These are phyloP conservation scores for Boeremia exigua DNA, from an alignment of 2,329 filamentous ascomycete species.

Conservation along the genomic window DNA sequence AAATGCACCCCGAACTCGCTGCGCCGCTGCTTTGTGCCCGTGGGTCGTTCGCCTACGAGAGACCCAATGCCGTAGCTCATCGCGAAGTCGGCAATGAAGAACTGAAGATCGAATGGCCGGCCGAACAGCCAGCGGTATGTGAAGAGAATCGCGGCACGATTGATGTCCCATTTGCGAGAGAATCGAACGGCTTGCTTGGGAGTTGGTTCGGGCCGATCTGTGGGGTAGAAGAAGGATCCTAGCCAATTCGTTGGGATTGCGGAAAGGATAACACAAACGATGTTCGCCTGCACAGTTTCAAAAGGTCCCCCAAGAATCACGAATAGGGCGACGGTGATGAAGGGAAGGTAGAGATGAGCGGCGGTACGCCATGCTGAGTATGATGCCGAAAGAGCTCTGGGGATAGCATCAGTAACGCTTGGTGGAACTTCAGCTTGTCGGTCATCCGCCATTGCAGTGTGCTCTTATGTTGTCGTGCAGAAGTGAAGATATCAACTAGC, in stretches of 20 bases:
- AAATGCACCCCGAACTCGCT: conserved; percentile 22
- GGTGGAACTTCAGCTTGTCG: neutral
- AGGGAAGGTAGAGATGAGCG: conserved; percentile 26
- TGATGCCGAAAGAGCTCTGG: neutral
- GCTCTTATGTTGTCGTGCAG: neutral
- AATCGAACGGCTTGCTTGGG: conserved; percentile 22
- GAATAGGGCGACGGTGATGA: conserved; percentile 17
- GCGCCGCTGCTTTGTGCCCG: conserved; percentile 15
- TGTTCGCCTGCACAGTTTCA: conserved; percentile 2
- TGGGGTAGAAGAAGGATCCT: conserved; percentile 18
- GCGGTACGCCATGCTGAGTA: conserved; percentile 14
- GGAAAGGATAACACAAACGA: conserved; percentile 8
- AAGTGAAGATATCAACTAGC: neutral
- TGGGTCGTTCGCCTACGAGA: conserved; percentile 19
- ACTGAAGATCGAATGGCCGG: conserved; percentile 17
- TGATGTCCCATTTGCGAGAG: conserved; percentile 20
- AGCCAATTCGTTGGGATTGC: conserved; percentile 23
- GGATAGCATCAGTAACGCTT: neutral
- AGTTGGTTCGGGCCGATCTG: conserved; percentile 18
- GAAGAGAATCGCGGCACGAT: conserved; percentile 23
- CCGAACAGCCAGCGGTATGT: conserved; percentile 23
- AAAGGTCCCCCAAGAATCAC: conserved; percentile 8
- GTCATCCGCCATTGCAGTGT: neutral
- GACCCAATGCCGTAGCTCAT: conserved; percentile 11
- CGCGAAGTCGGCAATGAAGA: conserved; percentile 17